Conservation (phyloP, 805 yeast genomes). For the Monosporozyma siamensis region DNA sequence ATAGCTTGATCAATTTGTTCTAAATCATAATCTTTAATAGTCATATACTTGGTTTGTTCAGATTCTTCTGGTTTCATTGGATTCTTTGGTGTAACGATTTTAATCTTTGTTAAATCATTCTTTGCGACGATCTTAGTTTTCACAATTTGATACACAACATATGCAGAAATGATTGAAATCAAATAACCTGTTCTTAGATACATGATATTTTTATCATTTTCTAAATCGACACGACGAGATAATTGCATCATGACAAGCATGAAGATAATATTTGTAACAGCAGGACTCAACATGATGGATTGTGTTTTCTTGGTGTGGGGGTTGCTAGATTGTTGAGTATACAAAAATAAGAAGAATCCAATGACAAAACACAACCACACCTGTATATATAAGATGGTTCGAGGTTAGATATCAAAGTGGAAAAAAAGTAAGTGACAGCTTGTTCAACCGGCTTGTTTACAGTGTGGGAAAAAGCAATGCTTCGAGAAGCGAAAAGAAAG, state of each 20-base stretch:
- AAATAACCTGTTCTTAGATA: conserved; percentile 70
- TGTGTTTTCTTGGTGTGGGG: neutral
- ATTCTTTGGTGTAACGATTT: conserved; percentile 77
- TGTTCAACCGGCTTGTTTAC: too few relatives aligned
- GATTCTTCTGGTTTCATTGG: conserved; percentile 64
- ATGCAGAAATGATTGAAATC: conserved; percentile 54
- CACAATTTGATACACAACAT: conserved; percentile 57
- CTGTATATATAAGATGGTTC: too few relatives aligned
- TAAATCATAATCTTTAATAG: conserved; percentile 89
- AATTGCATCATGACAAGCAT: conserved; percentile 97
- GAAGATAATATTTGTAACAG: conserved; percentile 72
- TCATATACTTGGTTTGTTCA: conserved; percentile 84
- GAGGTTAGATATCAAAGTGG: too few relatives aligned
- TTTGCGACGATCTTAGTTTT: conserved; percentile 53
- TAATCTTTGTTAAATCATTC: conserved; percentile 86
- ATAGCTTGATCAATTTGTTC: conserved; percentile 72
- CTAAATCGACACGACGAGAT: conserved; percentile 80
- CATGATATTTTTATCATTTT: conserved; percentile 64
- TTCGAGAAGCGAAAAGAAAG: neutral
- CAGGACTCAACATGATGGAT: conserved; percentile 55
- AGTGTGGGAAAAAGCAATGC: too few relatives aligned
- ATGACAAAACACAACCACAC: too few relatives aligned
- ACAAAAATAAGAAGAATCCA: too few relatives aligned
- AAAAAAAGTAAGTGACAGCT: too few relatives aligned
- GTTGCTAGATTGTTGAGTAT: neutral